Conservation (phyloP, 2,329 filamentous ascomycete genomes). For the Stachybotrys chlorohalonatus region DNA sequence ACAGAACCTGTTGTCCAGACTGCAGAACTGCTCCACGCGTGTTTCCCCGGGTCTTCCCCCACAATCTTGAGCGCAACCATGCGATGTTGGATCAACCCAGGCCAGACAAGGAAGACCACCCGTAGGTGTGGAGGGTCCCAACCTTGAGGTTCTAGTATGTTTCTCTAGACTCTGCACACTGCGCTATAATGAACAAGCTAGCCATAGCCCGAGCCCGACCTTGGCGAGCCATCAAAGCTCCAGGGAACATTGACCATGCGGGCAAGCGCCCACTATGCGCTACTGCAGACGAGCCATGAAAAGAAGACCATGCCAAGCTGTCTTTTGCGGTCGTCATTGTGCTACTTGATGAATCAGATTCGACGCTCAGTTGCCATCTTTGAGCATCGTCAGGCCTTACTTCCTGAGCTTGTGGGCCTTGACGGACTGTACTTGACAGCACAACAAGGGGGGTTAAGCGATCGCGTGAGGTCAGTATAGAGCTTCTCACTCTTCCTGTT, state of each 20-base stretch:
- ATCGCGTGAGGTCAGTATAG: too few species aligned
- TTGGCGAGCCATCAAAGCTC: background rate
- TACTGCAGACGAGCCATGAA: background rate
- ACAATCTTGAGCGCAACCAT: background rate
- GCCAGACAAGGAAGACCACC: background rate
- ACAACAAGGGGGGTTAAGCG: too few species aligned
- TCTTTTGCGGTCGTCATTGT: background rate
- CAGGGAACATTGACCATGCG: background rate
- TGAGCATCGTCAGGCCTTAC: too few species aligned
- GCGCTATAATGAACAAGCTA: background rate
- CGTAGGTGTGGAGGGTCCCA: background rate
- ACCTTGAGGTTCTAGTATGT: background rate
- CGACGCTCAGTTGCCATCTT: too few species aligned
- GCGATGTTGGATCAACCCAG: background rate
- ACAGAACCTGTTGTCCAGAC: too few species aligned
- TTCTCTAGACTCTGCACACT: background rate
- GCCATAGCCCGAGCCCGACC: background rate
- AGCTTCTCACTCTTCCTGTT: too few species aligned
- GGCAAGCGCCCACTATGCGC: background rate
- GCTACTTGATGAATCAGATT: background rate
- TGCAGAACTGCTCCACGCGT: background rate
- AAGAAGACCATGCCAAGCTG: background rate
- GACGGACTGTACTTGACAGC: too few species aligned
- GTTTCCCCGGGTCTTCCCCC: background rate
- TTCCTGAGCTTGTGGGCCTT: too few species aligned